Conservation (phyloP, 208 protist genomes). For the Leishmania tarentolae region DNA sequence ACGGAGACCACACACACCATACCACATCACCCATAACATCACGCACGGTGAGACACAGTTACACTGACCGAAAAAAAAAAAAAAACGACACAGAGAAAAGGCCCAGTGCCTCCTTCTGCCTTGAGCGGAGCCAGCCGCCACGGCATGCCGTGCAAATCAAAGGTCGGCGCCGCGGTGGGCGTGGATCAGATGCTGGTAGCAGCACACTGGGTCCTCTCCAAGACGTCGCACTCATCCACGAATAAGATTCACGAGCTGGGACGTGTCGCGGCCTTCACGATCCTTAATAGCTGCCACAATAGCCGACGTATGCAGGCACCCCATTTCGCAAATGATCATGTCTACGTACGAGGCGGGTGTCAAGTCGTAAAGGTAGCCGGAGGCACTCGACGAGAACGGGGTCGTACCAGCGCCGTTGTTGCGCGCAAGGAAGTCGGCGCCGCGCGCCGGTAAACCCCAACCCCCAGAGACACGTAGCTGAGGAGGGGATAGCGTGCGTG, state of each 20-base stretch:
- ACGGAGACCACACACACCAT: background rate
- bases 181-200: background rate
- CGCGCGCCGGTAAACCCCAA: slow-evolving; percentile 24
- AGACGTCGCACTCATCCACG: slow-evolving; percentile 2
- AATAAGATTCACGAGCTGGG: slow-evolving; percentile 33
- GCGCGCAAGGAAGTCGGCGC: slow-evolving; percentile 1
- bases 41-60: background rate
- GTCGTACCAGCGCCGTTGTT: background rate
- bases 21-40: no score
- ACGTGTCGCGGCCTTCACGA: slow-evolving; percentile 54
- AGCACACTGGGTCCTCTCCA: background rate
- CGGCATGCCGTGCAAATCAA: background rate
- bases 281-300: slow-evolving; percentile 76
- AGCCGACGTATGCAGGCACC: slow-evolving; percentile 77
- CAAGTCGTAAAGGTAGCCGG: slow-evolving; percentile 82
- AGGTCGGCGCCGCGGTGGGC: background rate
- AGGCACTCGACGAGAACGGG: slow-evolving; percentile 34
- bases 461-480: slow-evolving; percentile 22
- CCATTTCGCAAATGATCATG: slow-evolving; percentile 89
- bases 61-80: background rate
- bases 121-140: background rate
- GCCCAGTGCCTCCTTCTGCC: background rate
- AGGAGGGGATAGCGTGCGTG: slow-evolving; percentile 24
- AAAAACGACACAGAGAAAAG: background rate
- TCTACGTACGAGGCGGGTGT: slow-evolving; percentile 78